Percentiles rank a stretch among this genome's conserved stretches.
These are phyloP conservation scores for Fraxinus greggii DNA, from an alignment of 305 asterid species.

Conservation along the genomic window DNA sequence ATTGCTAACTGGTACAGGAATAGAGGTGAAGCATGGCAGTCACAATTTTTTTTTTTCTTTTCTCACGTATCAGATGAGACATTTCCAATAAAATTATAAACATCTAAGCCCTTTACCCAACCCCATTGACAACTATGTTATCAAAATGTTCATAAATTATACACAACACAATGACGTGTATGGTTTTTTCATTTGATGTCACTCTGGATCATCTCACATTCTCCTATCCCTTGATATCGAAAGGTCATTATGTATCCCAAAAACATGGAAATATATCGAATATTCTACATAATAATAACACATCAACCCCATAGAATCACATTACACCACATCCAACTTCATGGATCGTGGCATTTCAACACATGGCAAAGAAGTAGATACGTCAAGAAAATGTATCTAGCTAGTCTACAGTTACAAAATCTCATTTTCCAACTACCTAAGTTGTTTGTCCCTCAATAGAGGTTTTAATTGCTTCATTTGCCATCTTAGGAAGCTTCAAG, in stretches of 20 bases:
- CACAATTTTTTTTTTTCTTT: not conserved
- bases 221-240: not conserved
- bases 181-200: not conserved
- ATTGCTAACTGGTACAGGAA: not conserved
- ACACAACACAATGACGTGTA: not conserved
- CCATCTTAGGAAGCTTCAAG: not conserved
- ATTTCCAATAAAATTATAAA: not conserved
- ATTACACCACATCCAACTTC: not conserved
- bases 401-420: not conserved
- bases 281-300: too few relatives aligned
- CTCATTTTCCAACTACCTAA: not conserved
- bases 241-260: not conserved
- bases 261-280: not conserved
- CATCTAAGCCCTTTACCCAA: too few relatives aligned
- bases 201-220: not conserved
- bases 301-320: not conserved
- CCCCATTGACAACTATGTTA: not conserved
- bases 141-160: not conserved
- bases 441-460: not conserved
- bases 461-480: not conserved
- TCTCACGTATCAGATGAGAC: not conserved
- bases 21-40: not conserved
- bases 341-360: not conserved
- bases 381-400: not conserved
- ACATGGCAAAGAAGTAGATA: not conserved